These are phyloP conservation scores for Epichloe festucae DNA, from an alignment of 2,329 filamentous ascomycete species.

Conservation along the genomic window DNA sequence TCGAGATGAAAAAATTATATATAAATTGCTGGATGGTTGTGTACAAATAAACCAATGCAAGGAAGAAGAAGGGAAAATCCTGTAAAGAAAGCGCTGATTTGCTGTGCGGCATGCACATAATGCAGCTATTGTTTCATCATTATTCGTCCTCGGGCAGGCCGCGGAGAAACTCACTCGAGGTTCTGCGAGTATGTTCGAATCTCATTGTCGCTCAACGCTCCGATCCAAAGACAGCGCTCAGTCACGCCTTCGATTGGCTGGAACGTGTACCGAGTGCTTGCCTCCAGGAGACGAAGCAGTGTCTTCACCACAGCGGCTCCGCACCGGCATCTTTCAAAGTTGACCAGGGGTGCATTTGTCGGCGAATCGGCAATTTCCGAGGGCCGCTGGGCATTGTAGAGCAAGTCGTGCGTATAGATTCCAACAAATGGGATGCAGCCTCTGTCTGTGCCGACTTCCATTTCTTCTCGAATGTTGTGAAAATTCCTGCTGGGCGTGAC, in stretches of 20 bases:
- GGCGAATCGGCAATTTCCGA: slow-evolving; percentile 59
- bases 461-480: slow-evolving; percentile 61
- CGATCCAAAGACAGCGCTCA: slow-evolving; percentile 76
- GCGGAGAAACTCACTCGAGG: slow-evolving; percentile 24
- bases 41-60: no score
- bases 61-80: no score
- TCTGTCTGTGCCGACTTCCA: slow-evolving; percentile 55
- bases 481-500: slow-evolving; percentile 72
- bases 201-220: slow-evolving; percentile 62
- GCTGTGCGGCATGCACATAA: neutral
- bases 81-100: no score
- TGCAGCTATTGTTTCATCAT: no score
- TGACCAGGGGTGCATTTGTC: slow-evolving; percentile 56
- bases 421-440: slow-evolving; percentile 78
- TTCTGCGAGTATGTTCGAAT: slow-evolving; percentile 44
- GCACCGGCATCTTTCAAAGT: slow-evolving; percentile 71
- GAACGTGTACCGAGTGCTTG: slow-evolving; percentile 62
- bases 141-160: no score
- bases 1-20: neutral
- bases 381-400: slow-evolving; percentile 70
- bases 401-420: slow-evolving; percentile 70
- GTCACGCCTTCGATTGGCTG: slow-evolving; percentile 64
- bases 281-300: slow-evolving; percentile 63
- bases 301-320: slow-evolving; percentile 70
- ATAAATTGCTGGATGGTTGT: no score